Conservation (phyloP, 805 yeast genomes). For the Brettanomyces custersianus region DNA sequence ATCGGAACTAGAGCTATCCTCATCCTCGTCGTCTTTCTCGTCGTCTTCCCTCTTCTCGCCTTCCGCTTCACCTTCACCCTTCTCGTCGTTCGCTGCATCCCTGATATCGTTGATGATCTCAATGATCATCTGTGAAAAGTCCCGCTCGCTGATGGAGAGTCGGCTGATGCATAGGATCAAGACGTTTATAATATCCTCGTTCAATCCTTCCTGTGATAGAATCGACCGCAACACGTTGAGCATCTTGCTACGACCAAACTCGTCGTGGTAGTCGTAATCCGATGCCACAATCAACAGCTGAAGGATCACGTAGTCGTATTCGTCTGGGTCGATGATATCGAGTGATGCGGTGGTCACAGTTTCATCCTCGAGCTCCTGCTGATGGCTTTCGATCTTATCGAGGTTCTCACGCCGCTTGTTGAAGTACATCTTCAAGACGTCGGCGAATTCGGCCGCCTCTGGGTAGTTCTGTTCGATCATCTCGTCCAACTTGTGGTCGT, state of each 20-base stretch:
- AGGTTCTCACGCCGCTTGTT: constrained; percentile 31
- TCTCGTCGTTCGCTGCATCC: constrained; percentile 38
- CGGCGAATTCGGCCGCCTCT: constrained; percentile 66
- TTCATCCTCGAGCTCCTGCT: constrained; percentile 11
- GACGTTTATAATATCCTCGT: constrained; percentile 44
- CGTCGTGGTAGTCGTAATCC: constrained; percentile 81
- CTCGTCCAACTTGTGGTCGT: constrained; percentile 39
- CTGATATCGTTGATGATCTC: constrained; percentile 81
- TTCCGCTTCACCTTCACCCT: neutral
- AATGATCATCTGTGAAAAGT: constrained; percentile 75
- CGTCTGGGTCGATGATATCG: constrained; percentile 39
- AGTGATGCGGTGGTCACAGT: constrained; percentile 9
- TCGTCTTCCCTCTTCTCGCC: constrained; percentile 8
- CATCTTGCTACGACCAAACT: constrained; percentile 78
- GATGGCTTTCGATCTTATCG: constrained; percentile 16
- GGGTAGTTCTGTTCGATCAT: constrained; percentile 65
- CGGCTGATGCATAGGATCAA: constrained; percentile 60
- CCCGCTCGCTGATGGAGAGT: constrained; percentile 70
- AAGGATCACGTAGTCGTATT: constrained; percentile 62
- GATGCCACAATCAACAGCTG: constrained; percentile 63
- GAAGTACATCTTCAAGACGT: constrained; percentile 47
- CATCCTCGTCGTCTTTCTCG: constrained; percentile 18
- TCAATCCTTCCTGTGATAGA: constrained; percentile 47
- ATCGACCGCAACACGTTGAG: constrained; percentile 48
- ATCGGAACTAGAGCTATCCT: constrained; percentile 10